Base-by-base conservation (phyloP, 148 eudicot genomes). In the Cornus controversa region DNA sequence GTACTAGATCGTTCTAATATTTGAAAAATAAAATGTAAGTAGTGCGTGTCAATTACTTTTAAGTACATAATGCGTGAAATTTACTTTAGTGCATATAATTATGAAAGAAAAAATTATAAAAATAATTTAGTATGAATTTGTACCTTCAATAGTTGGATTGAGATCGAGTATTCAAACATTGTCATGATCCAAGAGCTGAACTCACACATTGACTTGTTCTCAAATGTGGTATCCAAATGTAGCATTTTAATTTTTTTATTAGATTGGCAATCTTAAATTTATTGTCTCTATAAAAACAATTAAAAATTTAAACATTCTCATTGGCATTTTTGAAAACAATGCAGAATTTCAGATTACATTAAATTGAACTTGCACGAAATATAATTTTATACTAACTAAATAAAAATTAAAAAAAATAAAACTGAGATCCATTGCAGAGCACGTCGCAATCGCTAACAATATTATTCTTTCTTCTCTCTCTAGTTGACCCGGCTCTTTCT, bases 381-480 rank as follows among this genome's bases (percentile, higher is more conserved):
- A 54, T 5, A 22, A 68, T 68, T 40, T 40, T 40, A 40, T 40
- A 40, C 45, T 40, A 40, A 40, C 6, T 20, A 26, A 50, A 60
- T 5, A 10, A n/a, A 13, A 14, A 58, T 50, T 2, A 22, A 10
- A 7, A 15, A 34, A 47, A 47, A 24, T 24, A 62, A 9, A 64
- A 18, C 1, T 0, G 8, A 64, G 0, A 15, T 27, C n/a, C 7
- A 3, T 10, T 29, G 20, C 34, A 57, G 10, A 31, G 15, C 80
- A 78, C 45, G 80, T 78, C 67, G 34, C 60, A 27, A 72, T 72
- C 76, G 53, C 66, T 10, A 79, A 50, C 69, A 47, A 70, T 29
- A 62, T 5, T 25, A 10, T 63, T 27, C 67, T 42, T 29, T 22
- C 24, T 18, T 20, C 29, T 78, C 69, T 64, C 63, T 24, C 80